Evolutionary conservation across 2,329 filamentous ascomycete species (phyloP), one percentile per base, ranked within the genome.

Genomic region (Cytospora paraplurivora): DNA sequence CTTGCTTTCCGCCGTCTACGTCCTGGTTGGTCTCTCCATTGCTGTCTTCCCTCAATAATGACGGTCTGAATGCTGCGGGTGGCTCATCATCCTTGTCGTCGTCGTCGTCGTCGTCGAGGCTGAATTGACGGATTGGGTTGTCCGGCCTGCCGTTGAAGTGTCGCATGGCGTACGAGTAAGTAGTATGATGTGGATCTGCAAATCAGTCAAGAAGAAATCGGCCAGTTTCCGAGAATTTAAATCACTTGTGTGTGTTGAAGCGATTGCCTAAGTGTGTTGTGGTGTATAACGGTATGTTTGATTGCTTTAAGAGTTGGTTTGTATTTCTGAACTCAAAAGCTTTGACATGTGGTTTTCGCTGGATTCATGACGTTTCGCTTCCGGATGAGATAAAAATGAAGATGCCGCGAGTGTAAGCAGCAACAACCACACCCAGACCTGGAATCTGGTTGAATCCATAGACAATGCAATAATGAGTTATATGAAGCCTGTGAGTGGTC

Each of bases 191-290:
- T n/a, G n/a, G n/a, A n/a, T n/a, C n/a, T n/a, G n/a, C n/a, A n/a
- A n/a, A n/a, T n/a, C n/a, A n/a, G n/a, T n/a, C n/a, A n/a, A n/a
- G n/a, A n/a, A n/a, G n/a, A n/a, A n/a, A n/a, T n/a, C n/a, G n/a
- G n/a, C n/a, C n/a, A n/a, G n/a, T n/a, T n/a, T n/a, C n/a, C n/a
- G n/a, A n/a, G n/a, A n/a, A n/a, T n/a, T n/a, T n/a, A n/a, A n/a
- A n/a, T n/a, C n/a, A n/a, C n/a, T n/a, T n/a, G n/a, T n/a, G n/a
- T n/a, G n/a, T n/a, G n/a, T n/a, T n/a, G n/a, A n/a, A n/a, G n/a
- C n/a, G n/a, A n/a, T n/a, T n/a, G n/a, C n/a, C 27, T 27, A 62
- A 62, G 19, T 62, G 59, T 15, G 59, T 59, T 54, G 62, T 64
- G n/a, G 37, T n/a, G 44, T 47, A 10, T n/a, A n/a, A n/a, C n/a